Conservation (phyloP, 2,329 filamentous ascomycete species). For the Pleurostoma richardsiae region DNA sequence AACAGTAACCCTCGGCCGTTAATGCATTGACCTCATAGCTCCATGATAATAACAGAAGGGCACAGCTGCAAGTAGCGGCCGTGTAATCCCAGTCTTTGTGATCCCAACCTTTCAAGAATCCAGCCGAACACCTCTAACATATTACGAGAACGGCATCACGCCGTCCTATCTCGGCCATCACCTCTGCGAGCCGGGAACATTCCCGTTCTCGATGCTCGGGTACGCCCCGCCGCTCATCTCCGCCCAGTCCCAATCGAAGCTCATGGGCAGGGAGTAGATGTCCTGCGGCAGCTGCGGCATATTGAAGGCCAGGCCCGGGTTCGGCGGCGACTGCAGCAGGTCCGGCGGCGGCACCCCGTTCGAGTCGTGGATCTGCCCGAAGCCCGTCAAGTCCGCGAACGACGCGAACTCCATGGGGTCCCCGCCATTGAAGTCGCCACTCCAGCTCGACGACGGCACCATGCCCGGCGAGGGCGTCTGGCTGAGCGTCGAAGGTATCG, state of each 20-base stretch:
- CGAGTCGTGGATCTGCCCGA: slow-evolving; percentile 22
- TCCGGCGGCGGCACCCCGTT: slow-evolving; percentile 14
- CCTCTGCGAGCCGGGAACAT: slow-evolving; percentile 22
- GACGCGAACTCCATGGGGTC: slow-evolving; percentile 25
- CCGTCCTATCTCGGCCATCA: no score
- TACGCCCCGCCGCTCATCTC: slow-evolving; percentile 64
- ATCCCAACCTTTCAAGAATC: no score
- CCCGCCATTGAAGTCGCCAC: slow-evolving; percentile 34
- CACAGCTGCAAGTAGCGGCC: no score
- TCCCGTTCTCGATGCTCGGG: slow-evolving; percentile 59
- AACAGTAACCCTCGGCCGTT: no score
- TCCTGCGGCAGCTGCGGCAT: slow-evolving; percentile 90
- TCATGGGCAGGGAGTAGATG: slow-evolving; percentile 93
- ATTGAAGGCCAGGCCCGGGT: slow-evolving; percentile 50
- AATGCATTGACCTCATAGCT: no score
- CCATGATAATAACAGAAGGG: no score
- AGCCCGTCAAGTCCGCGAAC: slow-evolving; percentile 40
- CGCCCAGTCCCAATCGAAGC: slow-evolving; percentile 81
- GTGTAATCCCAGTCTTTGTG: no score
- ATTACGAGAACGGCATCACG: no score
- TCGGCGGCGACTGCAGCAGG: slow-evolving; percentile 26
- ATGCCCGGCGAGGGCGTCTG: slow-evolving; percentile 39
- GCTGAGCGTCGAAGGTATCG: slow-evolving; percentile 30
- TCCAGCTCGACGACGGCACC: slow-evolving; percentile 38
- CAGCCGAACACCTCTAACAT: no score